Evolutionary conservation across 2,329 filamentous ascomycete genomes (phyloP).

Genomic region (Aspergillus arachidicola): DNA sequence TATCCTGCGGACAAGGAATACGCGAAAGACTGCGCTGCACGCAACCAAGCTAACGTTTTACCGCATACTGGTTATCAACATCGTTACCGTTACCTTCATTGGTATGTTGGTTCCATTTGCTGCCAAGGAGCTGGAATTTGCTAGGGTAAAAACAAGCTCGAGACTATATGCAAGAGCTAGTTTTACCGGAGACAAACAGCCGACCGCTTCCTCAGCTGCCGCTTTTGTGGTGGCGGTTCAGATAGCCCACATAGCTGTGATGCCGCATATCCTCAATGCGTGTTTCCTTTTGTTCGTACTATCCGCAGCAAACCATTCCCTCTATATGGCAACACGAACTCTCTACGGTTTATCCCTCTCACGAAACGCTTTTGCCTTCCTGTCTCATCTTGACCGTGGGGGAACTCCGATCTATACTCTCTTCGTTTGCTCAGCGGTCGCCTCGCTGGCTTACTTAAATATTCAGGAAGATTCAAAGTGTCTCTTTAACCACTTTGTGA

Average conservation of each 20-base stretch:
- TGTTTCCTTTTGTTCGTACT: constrained; percentile 77
- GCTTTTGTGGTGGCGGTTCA: constrained; percentile 76
- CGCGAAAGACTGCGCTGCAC: constrained; percentile 72
- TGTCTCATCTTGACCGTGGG: constrained; percentile 69
- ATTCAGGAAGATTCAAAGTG: constrained; percentile 58
- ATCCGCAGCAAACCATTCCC: constrained; percentile 74
- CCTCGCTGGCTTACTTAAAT: constrained; percentile 71
- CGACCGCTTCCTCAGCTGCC: constrained; percentile 49
- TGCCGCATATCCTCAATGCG: constrained; percentile 71
- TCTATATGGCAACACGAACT: constrained; percentile 74
- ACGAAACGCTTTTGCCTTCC: constrained; percentile 70
- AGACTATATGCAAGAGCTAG: constrained; percentile 45
- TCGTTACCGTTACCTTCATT: constrained; percentile 70
- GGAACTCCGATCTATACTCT: constrained; percentile 73
- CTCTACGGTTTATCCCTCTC: constrained; percentile 73
- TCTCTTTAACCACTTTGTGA: constrained; percentile 68
- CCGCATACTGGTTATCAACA: constrained; percentile 81
- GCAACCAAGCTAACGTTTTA: constrained; percentile 81
- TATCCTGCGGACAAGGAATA: constrained; percentile 78
- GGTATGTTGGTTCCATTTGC: constrained; percentile 78
- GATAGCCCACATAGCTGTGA: constrained; percentile 62
- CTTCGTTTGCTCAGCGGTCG: constrained; percentile 61
- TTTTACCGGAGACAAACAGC: background rate
- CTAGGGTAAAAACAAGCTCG: constrained; percentile 46
- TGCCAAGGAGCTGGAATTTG: constrained; percentile 59